These are phyloP conservation scores for Ophiognomonia clavigignenti-juglandacearum DNA, from an alignment of 2,329 filamentous ascomycete species.

Conservation along the genomic window DNA sequence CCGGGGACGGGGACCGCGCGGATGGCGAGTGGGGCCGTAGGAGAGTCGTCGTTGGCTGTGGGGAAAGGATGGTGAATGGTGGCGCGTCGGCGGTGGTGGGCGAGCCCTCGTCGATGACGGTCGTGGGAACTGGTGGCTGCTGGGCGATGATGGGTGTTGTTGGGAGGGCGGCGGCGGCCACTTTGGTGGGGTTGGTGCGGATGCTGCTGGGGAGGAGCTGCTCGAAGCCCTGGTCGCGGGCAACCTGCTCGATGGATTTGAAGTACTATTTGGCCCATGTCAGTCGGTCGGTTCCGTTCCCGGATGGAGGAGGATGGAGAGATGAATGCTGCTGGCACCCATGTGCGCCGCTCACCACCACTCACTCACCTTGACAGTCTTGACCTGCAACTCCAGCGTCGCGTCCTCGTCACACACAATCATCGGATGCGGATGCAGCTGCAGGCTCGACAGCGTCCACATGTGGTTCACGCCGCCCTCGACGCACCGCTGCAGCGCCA, in stretches of 20 bases:
- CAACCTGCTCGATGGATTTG: slow-evolving; percentile 55
- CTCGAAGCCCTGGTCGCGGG: slow-evolving; percentile 39
- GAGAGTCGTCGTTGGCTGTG: slow-evolving; percentile 52
- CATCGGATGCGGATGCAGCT: slow-evolving; percentile 68
- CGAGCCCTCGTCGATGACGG: slow-evolving; percentile 33
- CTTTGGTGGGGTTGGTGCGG: slow-evolving; percentile 39
- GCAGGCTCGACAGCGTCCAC: slow-evolving; percentile 72
- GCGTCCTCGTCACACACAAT: slow-evolving; percentile 73
- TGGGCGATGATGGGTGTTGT: slow-evolving; percentile 19
- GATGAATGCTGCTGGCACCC: no score
- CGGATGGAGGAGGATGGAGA: no score
- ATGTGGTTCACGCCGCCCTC: slow-evolving; percentile 74
- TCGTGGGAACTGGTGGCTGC: slow-evolving; percentile 18
- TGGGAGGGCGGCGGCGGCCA: no score
- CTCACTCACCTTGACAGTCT: slow-evolving; percentile 49
- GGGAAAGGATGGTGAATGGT: slow-evolving; percentile 44
- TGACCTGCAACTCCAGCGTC: slow-evolving; percentile 58
- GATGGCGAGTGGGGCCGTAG: slow-evolving; percentile 47
- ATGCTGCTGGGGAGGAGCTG: slow-evolving; percentile 47
- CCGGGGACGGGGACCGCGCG: slow-evolving; percentile 48
- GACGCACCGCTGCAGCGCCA: slow-evolving; percentile 67
- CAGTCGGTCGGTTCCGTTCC: no score
- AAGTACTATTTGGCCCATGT: slow-evolving; percentile 39
- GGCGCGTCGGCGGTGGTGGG: slow-evolving; percentile 16
- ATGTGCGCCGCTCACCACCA: no score